A percentile compares a stretch with the other conserved stretches of the same genome.
Evolutionary conservation across 108 stramenopile species (phyloP).

Genomic region (Parmales sp.): DNA sequence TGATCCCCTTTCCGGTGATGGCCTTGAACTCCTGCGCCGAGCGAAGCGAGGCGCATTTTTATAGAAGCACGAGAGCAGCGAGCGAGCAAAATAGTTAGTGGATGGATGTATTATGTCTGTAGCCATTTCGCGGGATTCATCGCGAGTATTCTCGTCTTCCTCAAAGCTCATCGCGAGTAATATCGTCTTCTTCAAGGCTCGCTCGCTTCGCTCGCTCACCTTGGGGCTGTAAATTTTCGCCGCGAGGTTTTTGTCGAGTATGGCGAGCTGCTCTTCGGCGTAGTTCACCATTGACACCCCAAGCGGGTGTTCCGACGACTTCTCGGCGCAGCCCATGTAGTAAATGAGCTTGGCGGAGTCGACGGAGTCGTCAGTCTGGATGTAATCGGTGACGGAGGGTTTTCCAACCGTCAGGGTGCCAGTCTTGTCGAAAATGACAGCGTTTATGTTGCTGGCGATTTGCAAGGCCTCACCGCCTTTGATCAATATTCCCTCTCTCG

Average conservation of each 20-base stretch:
- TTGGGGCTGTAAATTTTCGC: slow-evolving; percentile 27
- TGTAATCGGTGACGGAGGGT: slow-evolving; percentile 11
- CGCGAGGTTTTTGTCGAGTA: slow-evolving; percentile 3
- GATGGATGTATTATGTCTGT: too few relatives aligned
- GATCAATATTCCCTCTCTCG: slow-evolving; percentile 67
- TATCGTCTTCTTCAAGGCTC: too few relatives aligned
- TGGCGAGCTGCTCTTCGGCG: neutral
- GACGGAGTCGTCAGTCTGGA: neutral
- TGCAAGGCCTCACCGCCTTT: slow-evolving; percentile 82
- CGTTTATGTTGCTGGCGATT: slow-evolving; percentile 37
- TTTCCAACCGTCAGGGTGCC: slow-evolving; percentile 52
- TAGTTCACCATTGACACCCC: slow-evolving; percentile 17
- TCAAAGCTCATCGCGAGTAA: too few relatives aligned
- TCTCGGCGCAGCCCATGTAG: slow-evolving; percentile 16
- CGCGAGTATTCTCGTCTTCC: too few relatives aligned
- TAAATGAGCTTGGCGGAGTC: neutral
- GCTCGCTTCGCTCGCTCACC: too few relatives aligned
- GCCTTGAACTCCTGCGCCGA: slow-evolving; percentile 40
- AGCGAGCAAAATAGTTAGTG: too few relatives aligned
- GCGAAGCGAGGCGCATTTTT: too few relatives aligned
- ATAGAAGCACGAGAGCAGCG: too few relatives aligned
- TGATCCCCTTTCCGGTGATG: slow-evolving; percentile 65
- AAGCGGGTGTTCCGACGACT: slow-evolving; percentile 29
- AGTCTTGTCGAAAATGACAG: slow-evolving; percentile 82
- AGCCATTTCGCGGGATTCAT: too few relatives aligned